Evolutionary conservation across 2,329 filamentous ascomycete genomes (phyloP), one percentile per base, ranked within the genome.

Genomic region (Arthrinium phaeospermum): DNA sequence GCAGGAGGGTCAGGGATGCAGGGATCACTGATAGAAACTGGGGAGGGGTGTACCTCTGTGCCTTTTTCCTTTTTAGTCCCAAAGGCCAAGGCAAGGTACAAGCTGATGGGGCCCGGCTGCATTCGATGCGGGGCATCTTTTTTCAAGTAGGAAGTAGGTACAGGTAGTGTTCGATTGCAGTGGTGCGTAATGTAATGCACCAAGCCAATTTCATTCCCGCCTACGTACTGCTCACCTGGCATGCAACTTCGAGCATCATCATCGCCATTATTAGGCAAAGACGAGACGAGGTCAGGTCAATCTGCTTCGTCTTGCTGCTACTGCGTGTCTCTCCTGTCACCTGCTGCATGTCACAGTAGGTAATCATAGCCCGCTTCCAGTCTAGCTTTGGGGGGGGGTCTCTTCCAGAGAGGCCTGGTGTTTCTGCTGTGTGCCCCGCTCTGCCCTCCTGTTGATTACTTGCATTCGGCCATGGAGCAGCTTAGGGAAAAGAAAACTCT

Each of bases 1-100:
- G 57, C 57, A 64, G 34, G 57, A 64, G 57, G 57, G 57, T 64
- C 57, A 64, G 57, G 57, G 57, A 64, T 64, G n/a, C 34, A 61
- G 30, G 30, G 34, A 41, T 64, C 30, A 41, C 12, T n/a, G 34
- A 37, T 37, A 41, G 57, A 64, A 64, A 64, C 57, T 64, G 57
- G 57, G 57, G 57, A 41, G 57, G 57, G 34, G 53, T 30, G 30
- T 61, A 37, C 30, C 53, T 61, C 27, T 34, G 30, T 64, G 30
- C 57, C 57, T 64, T 37, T 64, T 64, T 24, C 57, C 57, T 41
- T 64, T 64, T 64, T 64, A 64, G 57, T 64, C 57, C 16, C 57
- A 22, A 57, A 12, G 34, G 34, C 57, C 57, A 64, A 61, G 57
- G 19, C 57, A 64, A 64, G 57, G 57, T 64, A 64, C 57, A 64